Evolutionary conservation across 202 grass and related monocot genomes (phyloP), one percentile per base, ranked within the genome.

Genomic region (Carex sylvatica): DNA sequence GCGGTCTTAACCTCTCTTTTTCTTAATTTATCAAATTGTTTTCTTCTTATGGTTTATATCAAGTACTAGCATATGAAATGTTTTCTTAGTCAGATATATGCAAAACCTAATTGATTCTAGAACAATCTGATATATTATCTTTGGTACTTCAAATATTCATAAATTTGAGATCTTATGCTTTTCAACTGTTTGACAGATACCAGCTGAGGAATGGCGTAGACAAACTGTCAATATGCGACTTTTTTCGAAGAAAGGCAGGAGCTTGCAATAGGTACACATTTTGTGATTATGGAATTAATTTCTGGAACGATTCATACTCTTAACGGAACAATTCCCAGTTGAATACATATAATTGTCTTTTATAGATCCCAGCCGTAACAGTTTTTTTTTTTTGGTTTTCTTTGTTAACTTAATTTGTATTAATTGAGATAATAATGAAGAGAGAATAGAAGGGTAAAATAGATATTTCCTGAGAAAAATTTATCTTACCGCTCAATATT

Each of bases 181-280:
- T 46, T 51, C 79, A 31, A 23, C 3, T 83, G 1, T 75, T 60
- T 70, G 77, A 68, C 66, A 98, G 92, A 85, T 91, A 44, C 90
- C 90, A 8, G 87, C 91, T 82, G 86, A 88, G 79, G 95, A 98
- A 82, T 98, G 95, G 95, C 88, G 88, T 19, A 80, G 84, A 35
- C 90, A 98, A 84, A 92, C 47, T 68, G 90, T 85, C 53, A 90
- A 80, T 58, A 20, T 98, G 85, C 90, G 84, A 6, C 1, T 69
- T 55, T 60, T 90, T 56, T 86, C 36, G 2, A 92, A 92, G 88
- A 88, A 89, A 82, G 40, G 26, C 35, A 18, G n/a, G 79, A 66
- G 9, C 36, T 7, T 13, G 42, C 9, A 66, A 67, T 68, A 66
- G 78, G 47, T 65, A 82, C 15, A 19, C 52, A 53, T 20, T 44